Base-by-base conservation (phyloP, 192 early-diverging fungal genomes). In the Dissophora globulifera region DNA sequence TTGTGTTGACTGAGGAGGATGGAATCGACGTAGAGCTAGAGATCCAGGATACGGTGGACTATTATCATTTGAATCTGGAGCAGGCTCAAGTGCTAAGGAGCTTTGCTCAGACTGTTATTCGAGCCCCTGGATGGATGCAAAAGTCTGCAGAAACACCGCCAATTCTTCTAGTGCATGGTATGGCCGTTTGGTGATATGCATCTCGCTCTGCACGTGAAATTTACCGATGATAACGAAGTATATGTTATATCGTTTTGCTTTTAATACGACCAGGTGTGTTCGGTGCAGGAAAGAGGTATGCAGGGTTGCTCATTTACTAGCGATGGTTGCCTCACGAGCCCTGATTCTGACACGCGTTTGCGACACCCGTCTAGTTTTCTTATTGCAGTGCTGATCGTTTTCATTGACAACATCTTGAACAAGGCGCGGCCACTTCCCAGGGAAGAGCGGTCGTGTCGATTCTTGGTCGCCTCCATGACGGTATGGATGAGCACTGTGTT, bases 241-340 rank as follows among this genome's bases (percentile, higher is more conserved):
- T n/a, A n/a, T n/a, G n/a, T n/a, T n/a, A n/a, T n/a, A n/a, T n/a
- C n/a, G n/a, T n/a, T n/a, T n/a, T n/a, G n/a, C n/a, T n/a, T n/a
- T n/a, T n/a, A n/a, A n/a, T n/a, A n/a, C n/a, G n/a, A n/a, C n/a
- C 50, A 80, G 79, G 84, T 56, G 85, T 86, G 4, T 91, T 90
- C 74, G 91, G 91, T 4, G 89, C 91, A 0, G 91, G 91, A n/a
- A 93, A 93, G 72, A 91, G 89, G 84, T 83, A 61, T 22, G 43
- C 4, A 12, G 1, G 23, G 31, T n/a, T 20, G 2, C 6, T 19
- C 4, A 35, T 17, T n/a, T n/a, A n/a, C n/a, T n/a, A n/a, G n/a
- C n/a, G n/a, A n/a, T n/a, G n/a, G n/a, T n/a, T n/a, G n/a, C n/a
- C n/a, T n/a, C n/a, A n/a, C n/a, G n/a, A n/a, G n/a, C n/a, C n/a